Conservation (phyloP, 352 stramenopile genomes). For the Globisporangium spiculum region DNA sequence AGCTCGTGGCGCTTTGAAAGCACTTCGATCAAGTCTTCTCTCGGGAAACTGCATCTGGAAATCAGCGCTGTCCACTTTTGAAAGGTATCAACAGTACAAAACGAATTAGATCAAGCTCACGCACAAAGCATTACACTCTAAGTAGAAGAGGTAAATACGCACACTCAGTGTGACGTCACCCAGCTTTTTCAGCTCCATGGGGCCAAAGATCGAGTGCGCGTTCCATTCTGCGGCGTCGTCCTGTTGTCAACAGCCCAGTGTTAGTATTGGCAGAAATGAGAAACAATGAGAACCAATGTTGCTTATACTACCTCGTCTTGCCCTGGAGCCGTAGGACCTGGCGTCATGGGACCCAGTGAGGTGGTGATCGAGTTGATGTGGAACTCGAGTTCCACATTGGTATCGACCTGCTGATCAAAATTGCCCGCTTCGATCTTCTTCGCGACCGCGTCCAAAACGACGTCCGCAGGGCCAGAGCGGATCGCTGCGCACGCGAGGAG, state of each 20-base stretch:
- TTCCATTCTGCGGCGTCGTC: slow-evolving; percentile 25
- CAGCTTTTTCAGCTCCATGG: slow-evolving; percentile 46
- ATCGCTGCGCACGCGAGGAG: slow-evolving; percentile 52
- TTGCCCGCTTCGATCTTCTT: slow-evolving; percentile 30
- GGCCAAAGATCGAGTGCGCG: slow-evolving; percentile 43
- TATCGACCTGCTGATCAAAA: slow-evolving; percentile 38
- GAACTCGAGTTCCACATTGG: slow-evolving; percentile 46
- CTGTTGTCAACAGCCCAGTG: neutral
- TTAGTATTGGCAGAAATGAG: neutral
- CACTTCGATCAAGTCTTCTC: slow-evolving; percentile 25
- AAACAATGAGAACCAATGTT: neutral
- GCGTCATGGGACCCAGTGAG: slow-evolving; percentile 23
- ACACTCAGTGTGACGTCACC: slow-evolving; percentile 49
- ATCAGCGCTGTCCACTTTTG: slow-evolving; percentile 47
- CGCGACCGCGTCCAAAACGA: slow-evolving; percentile 34
- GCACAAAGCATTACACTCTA: neutral
- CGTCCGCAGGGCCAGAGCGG: slow-evolving; percentile 29
- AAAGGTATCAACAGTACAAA: neutral
- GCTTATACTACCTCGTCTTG: slow-evolving; percentile 31
- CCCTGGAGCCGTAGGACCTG: slow-evolving; percentile 10
- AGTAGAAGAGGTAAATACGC: slow-evolving; percentile 7
- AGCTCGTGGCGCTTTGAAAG: slow-evolving; percentile 54
- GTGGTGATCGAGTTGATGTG: slow-evolving; percentile 40
- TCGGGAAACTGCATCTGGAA: slow-evolving; percentile 38
- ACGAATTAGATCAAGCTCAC: neutral